A percentile compares a stretch with the other conserved stretches of the same genome.
Conservation (phyloP, 2,329 filamentous ascomycete genomes). For the Ophiocordyceps camponoti-saundersi region DNA sequence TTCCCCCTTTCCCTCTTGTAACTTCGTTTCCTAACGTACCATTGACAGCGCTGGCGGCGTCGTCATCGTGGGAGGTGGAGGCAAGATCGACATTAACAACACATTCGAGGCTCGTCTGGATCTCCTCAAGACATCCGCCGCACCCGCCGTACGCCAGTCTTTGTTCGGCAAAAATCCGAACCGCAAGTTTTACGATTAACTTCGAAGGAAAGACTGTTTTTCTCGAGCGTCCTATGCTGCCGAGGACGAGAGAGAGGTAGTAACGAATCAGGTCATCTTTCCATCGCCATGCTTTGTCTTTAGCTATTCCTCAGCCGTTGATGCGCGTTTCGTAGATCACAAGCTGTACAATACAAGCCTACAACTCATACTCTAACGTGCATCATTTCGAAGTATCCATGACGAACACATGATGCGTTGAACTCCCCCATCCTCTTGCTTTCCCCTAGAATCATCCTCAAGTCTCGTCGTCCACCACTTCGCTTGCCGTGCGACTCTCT, state of each 20-base stretch:
- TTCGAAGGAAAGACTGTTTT: not conserved
- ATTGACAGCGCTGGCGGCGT: conserved; percentile 61
- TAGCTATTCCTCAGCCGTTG: conserved; percentile 7
- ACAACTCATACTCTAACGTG: conserved; percentile 2
- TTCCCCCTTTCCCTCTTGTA: not conserved
- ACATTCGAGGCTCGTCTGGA: conserved; percentile 84
- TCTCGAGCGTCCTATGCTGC: not conserved
- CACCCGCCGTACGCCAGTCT: conserved; percentile 69
- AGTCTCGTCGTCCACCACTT: not conserved
- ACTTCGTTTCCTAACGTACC: not conserved
- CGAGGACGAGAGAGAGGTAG: not conserved
- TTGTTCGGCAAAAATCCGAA: conserved; percentile 92
- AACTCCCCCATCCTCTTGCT: not conserved
- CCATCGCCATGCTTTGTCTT: conserved; percentile 9
- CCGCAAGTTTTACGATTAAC: conserved; percentile 85
- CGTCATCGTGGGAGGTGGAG: conserved; percentile 59
- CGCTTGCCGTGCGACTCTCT: not conserved
- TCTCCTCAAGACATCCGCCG: conserved; percentile 67
- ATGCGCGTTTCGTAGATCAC: conserved; percentile 8
- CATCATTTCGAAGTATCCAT: not conserved
- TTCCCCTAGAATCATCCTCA: not conserved
- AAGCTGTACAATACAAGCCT: conserved; percentile 13
- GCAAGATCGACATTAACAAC: conserved; percentile 98
- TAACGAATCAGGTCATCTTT: conserved; percentile 1
- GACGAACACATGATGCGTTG: not conserved